Base-by-base conservation (phyloP, 441 rosid genomes). In the Iberis amara region DNA sequence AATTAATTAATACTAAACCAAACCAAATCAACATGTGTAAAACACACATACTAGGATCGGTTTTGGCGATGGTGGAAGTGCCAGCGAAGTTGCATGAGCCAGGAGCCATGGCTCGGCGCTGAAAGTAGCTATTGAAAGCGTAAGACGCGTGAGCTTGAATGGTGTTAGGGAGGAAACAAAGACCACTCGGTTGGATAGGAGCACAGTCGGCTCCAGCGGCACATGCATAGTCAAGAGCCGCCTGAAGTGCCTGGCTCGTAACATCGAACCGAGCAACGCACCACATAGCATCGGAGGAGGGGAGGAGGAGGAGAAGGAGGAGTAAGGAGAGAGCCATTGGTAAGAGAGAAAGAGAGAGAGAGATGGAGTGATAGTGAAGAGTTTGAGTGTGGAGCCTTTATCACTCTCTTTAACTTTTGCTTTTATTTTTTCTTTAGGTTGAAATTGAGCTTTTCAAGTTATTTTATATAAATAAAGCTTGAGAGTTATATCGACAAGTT, bases 251-350 rank as follows among this genome's bases (percentile, higher is more conserved):
- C 30, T 77, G 75, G 65, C 44, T 57, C 55, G 66, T 79, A 4
- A 94, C 94, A 52, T 85, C 96, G 18, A 79, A 83, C 65, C 96
- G 72, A 6, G 81, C 86, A 10, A 91, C 96, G 39, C 98, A 91
- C 98, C 98, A 91, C 55, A 59, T 57, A 1, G 64, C 73, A 21
- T 62, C 70, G 12, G 59, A 64, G 14, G 61, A 46, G 43, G 32
- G 48, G 38, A 2, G 38, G 23, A 60, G 50, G 44, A 69, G 24
- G 36, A 54, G 44, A 15, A 62, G 52, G 15, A 52, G 8, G 41
- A 48, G 30, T 37, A 68, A 7, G 8, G 63, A 39, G 53, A 58
- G 43, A 37, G 76, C 33, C 48, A 63, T 21, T 48, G 56, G 77
- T 72, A 59, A 63, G 59, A 71, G 72, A 76, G 77, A 44, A 39